Evolutionary conservation across 371 early-diverging fungal genomes (phyloP), one percentile per base, ranked within the genome.

Genomic region (Rhizopus arrhizus): DNA sequence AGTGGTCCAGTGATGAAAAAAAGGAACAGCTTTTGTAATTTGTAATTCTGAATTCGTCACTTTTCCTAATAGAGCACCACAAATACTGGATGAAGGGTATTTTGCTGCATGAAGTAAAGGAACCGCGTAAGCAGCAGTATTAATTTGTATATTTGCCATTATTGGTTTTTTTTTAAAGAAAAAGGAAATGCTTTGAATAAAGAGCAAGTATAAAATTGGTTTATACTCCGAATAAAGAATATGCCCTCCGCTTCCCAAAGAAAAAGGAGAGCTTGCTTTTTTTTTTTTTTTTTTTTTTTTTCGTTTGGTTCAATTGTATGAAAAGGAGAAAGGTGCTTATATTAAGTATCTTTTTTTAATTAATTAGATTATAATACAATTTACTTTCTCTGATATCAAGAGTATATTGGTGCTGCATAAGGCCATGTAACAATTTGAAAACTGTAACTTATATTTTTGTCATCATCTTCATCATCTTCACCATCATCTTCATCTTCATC

Each of bases 81-180:
- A 83, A 3, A 94, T 90, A 34, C 83, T 73, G 3, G 77, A 73
- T 29, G 84, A 75, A 0, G 94, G 85, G 75, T 89, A 87, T 77
- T 92, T 92, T n/a, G 90, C 86, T 10, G 91, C 87, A 68, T 94
- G 94, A 13, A 91, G 74, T 35, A 91, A 66, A 5, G 91, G 82
- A 65, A 91, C 84, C 58, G 82, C 66, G 75, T 91, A 90, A 5
- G 91, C 89, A 59, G 75, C 75, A 56, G 54, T 15, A 13, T 59
- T 40, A 15, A 62, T 38, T 51, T 54, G 49, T n/a, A 42, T 41
- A 29, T 1, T 9, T 48, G 48, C 2, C n/a, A 48, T 22, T 8
- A 48, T 22, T 22, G 22, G 22, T 22, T 22, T 22, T 22, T 22
- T 10, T 48, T 10, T 28, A 1, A 48, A 48, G 1, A 29, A 48